These are phyloP conservation scores for Canavalia ensiformis DNA, from an alignment of 306 rosid species.

Conservation along the genomic window DNA sequence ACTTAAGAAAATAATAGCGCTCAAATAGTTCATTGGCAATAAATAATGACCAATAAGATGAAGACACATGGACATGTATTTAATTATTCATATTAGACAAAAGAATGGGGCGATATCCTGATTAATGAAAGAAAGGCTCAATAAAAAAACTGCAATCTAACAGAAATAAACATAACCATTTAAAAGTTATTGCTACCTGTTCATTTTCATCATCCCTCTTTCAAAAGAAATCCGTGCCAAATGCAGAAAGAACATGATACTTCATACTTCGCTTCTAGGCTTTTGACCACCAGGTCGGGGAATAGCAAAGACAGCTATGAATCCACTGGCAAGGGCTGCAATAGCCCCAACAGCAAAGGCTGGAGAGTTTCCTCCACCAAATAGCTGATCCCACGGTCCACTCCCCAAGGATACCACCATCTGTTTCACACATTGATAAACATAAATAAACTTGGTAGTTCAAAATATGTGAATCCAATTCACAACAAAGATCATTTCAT, in stretches of 20 bases:
- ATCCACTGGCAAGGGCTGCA: slow-evolving; percentile 91
- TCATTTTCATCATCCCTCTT: slow-evolving; percentile 52
- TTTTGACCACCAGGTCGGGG: slow-evolving; percentile 78
- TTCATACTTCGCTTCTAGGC: slow-evolving; percentile 73
- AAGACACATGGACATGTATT: slow-evolving; percentile 40
- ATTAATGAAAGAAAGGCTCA: slow-evolving; percentile 45
- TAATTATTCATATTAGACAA: slow-evolving; percentile 45
- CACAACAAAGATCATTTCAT: neutral
- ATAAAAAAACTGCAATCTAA: slow-evolving; percentile 36
- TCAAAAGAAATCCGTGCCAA: slow-evolving; percentile 39
- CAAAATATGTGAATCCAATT: slow-evolving; percentile 24
- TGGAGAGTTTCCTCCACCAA: slow-evolving; percentile 98
- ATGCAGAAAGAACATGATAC: slow-evolving; percentile 63
- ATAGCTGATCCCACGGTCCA: slow-evolving; percentile 99
- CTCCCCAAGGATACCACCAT: slow-evolving; percentile 90
- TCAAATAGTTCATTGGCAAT: slow-evolving; percentile 41
- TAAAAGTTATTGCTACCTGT: slow-evolving; percentile 55
- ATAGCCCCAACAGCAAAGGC: slow-evolving; percentile 88
- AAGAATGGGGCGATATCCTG: neutral
- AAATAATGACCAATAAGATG: slow-evolving; percentile 40
- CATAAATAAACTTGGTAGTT: slow-evolving; percentile 41
- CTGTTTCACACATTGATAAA: slow-evolving; percentile 63
- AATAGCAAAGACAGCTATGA: slow-evolving; percentile 81
- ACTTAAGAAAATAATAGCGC: slow-evolving; percentile 29
- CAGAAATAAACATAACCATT: slow-evolving; percentile 44